These are phyloP conservation scores for Didymella glomerata DNA, from an alignment of 2,329 filamentous ascomycete species.

Conservation along the genomic window DNA sequence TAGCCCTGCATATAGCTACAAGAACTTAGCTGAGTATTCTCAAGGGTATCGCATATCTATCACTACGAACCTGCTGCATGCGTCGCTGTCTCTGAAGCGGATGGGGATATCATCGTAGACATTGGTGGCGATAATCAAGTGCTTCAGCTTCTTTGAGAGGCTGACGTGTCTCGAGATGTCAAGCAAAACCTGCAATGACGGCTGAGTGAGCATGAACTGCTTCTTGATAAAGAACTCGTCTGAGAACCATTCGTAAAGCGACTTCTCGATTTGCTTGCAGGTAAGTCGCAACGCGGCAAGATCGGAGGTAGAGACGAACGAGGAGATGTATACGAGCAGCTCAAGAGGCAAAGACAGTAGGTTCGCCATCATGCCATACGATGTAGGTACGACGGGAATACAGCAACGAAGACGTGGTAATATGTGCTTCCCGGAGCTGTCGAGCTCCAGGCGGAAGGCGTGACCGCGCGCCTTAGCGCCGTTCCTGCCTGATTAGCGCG, in stretches of 20 bases:
- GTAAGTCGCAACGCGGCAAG: slow-evolving; percentile 63
- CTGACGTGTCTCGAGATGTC: slow-evolving; percentile 53
- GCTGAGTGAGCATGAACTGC: slow-evolving; percentile 69
- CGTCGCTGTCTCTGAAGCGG: slow-evolving; percentile 26
- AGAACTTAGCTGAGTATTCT: neutral
- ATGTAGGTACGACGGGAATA: neutral
- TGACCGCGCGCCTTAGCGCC: slow-evolving; percentile 16
- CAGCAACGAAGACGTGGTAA: neutral
- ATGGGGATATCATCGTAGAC: slow-evolving; percentile 30
- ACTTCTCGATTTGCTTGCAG: slow-evolving; percentile 64
- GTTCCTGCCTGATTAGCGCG: slow-evolving; percentile 9
- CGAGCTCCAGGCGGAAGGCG: slow-evolving; percentile 13
- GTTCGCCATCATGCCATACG: slow-evolving; percentile 28
- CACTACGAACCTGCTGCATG: slow-evolving; percentile 15
- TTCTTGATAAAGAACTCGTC: slow-evolving; percentile 71
- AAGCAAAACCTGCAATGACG: slow-evolving; percentile 63
- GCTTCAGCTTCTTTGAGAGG: slow-evolving; percentile 53
- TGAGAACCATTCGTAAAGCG: slow-evolving; percentile 65
- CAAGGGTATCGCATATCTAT: too few species aligned
- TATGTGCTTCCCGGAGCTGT: neutral
- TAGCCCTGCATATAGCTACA: slow-evolving; percentile 31
- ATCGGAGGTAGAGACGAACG: slow-evolving; percentile 63
- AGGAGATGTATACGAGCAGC: slow-evolving; percentile 63
- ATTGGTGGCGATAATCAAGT: slow-evolving; percentile 61
- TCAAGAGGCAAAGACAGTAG: slow-evolving; percentile 62